Evolutionary conservation across 2,329 filamentous ascomycete species (phyloP).

Genomic region (Cordyceps fumosorosea): DNA sequence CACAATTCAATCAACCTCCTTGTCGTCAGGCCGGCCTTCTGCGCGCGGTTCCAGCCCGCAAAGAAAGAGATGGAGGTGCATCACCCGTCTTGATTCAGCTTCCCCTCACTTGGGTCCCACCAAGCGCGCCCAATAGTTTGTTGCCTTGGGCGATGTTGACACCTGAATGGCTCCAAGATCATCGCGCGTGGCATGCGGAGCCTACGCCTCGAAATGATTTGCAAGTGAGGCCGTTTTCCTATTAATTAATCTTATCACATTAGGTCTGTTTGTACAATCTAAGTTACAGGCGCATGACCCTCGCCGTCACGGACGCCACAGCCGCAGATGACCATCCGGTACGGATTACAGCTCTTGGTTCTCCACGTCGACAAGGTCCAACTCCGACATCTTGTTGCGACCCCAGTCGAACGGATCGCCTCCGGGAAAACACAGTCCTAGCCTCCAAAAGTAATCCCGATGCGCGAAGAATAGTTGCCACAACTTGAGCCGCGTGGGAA

Average conservation of each 20-base stretch:
- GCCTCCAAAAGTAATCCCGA: slow-evolving; percentile 91
- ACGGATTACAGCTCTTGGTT: slow-evolving; percentile 37
- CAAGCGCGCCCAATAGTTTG: background rate
- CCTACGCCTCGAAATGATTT: background rate
- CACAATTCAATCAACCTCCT: background rate
- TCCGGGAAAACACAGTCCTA: slow-evolving; percentile 83
- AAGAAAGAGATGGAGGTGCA: background rate
- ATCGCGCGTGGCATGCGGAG: slow-evolving; percentile 6
- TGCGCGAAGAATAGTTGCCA: slow-evolving; percentile 94
- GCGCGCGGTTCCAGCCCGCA: background rate
- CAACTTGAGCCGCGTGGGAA: slow-evolving; percentile 59
- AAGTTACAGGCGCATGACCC: background rate
- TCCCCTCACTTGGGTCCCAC: slow-evolving; percentile 11
- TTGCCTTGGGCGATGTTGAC: background rate
- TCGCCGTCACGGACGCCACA: slow-evolving; percentile 1
- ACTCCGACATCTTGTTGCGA: slow-evolving; percentile 31
- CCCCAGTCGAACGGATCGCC: slow-evolving; percentile 66
- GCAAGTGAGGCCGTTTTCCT: background rate
- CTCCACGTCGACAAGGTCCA: slow-evolving; percentile 15
- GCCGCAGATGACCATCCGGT: slow-evolving; percentile 14
- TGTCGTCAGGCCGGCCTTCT: background rate
- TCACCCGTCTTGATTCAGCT: slow-evolving; percentile 5
- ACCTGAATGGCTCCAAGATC: slow-evolving; percentile 8
- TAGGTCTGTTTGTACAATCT: slow-evolving; percentile 2
- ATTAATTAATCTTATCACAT: background rate